Percentiles rank a stretch among this genome's conserved stretches.
Evolutionary conservation across 345 rosid genomes (phyloP).

Genomic region (Clarkia xantiana): DNA sequence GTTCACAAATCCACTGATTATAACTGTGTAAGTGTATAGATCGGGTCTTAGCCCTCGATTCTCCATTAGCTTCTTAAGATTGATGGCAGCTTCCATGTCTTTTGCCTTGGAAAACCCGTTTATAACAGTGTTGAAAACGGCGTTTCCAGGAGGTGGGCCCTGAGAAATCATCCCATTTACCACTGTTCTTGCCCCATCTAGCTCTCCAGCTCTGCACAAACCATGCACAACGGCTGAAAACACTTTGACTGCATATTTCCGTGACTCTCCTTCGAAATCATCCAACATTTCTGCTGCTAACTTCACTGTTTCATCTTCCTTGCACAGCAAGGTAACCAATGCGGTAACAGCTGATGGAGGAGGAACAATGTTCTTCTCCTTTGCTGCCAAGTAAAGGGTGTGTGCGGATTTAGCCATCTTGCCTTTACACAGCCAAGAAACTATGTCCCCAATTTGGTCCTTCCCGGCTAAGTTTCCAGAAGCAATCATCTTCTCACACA

Average conservation of each 20-base stretch:
- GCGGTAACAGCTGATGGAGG: conserved; percentile 31
- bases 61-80: conserved; percentile 54
- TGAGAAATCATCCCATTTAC: conserved; percentile 51
- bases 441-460: conserved; percentile 42
- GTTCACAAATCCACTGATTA: conserved; percentile 62
- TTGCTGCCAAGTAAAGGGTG: conserved; percentile 33
- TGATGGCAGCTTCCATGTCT: conserved; percentile 42
- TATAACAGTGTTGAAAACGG: conserved; percentile 49
- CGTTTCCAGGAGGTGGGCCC: conserved; percentile 80
- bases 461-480: conserved; percentile 32
- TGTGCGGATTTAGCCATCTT: conserved; percentile 39
- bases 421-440: conserved; percentile 63
- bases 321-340: conserved; percentile 36
- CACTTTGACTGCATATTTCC: conserved; percentile 47
- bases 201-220: conserved; percentile 49
- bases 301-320: conserved; percentile 43
- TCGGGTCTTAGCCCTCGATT: conserved; percentile 69
- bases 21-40: conserved; percentile 58
- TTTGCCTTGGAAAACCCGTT: conserved; percentile 43
- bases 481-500: conserved; percentile 61
- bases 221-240: conserved; percentile 56
- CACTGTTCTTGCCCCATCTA: conserved; percentile 40
- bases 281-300: conserved; percentile 45
- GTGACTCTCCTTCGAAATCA: conserved; percentile 30
- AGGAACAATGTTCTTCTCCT: conserved; percentile 28